Percentiles rank a stretch among this genome's conserved stretches.
phyloP scores from a whole-genome alignment of 352 stramenopile species.

The Phytophthora hibernalis region DNA sequence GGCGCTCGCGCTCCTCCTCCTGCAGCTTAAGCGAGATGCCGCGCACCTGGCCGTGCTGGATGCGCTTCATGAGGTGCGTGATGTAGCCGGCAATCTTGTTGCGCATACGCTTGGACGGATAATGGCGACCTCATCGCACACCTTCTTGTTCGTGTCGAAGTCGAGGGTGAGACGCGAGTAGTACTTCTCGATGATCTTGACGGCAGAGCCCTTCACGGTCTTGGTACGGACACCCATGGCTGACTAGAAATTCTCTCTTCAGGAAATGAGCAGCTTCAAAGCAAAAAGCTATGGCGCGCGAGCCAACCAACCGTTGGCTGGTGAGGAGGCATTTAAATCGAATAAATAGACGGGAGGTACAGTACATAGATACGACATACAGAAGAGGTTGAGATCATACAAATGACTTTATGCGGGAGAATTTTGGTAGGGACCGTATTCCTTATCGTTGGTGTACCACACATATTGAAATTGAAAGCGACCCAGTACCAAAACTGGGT shows the following conservation, averaged over 20 bases:
- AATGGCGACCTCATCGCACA: constrained; percentile 97
- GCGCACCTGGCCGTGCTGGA: constrained; percentile 98
- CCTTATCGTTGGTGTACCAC: too few species aligned
- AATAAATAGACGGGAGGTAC: constrained; percentile 16
- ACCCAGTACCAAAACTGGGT: too few species aligned
- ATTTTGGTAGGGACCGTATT: too few species aligned
- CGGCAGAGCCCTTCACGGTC: constrained; percentile 99
- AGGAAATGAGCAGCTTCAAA: constrained; percentile 27
- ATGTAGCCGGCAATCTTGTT: constrained; percentile 99
- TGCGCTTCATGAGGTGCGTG: constrained; percentile 99
- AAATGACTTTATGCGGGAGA: constrained; percentile 29
- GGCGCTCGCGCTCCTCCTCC: constrained; percentile 99
- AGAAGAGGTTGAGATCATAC: constrained; percentile 3
- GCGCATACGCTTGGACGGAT: constrained; percentile 99
- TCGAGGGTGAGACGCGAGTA: constrained; percentile 99
- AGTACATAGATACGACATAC: background rate
- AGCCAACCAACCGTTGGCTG: constrained; percentile 31
- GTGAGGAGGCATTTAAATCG: too few species aligned
- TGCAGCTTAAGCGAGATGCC: constrained; percentile 99
- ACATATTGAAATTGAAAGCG: too few species aligned
- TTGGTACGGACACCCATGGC: constrained; percentile 99
- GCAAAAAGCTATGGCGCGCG: background rate
- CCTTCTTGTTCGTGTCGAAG: constrained; percentile 99
- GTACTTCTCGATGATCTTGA: constrained; percentile 99
- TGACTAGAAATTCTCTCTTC: constrained; percentile 53